Evolutionary conservation across 2,329 filamentous ascomycete species (phyloP).

Genomic region (Ophiosphaerella korrae): DNA sequence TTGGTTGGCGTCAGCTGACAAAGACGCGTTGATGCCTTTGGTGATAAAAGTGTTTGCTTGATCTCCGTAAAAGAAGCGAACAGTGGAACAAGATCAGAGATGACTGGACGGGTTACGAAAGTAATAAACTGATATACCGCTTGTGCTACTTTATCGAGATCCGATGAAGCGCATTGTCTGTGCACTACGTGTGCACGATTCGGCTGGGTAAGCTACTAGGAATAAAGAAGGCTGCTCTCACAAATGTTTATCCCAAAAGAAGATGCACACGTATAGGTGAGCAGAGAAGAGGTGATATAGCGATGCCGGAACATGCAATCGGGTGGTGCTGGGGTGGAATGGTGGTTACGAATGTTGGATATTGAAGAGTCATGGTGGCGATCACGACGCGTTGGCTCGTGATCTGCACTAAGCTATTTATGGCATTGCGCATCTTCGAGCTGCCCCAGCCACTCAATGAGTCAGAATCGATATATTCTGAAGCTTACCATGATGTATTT

Average conservation of each 20-base stretch:
- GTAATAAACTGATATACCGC: constrained; percentile 11
- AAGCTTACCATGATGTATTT: too few relatives aligned
- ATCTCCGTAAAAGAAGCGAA: not conserved
- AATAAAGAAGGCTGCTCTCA: constrained; percentile 13
- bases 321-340: constrained; percentile 23
- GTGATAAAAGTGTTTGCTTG: not conserved
- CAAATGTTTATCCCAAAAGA: constrained; percentile 1
- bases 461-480: too few relatives aligned
- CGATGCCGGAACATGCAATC: constrained; percentile 4
- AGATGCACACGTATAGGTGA: not conserved
- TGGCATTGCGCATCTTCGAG: constrained; percentile 15
- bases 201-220: constrained; percentile 20
- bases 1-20: constrained; percentile 31
- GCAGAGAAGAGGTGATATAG: too few relatives aligned
- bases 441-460: constrained; percentile 13
- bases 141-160: constrained; percentile 21
- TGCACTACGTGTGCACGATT: constrained; percentile 23
- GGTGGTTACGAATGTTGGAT: constrained; percentile 8
- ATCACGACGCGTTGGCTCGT: not conserved
- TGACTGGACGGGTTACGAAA: too few relatives aligned
- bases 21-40: constrained; percentile 30
- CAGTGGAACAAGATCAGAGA: not conserved
- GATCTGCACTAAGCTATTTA: constrained; percentile 1
- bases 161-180: constrained; percentile 29
- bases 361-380: not conserved